phyloP scores from a whole-genome alignment of 2,329 filamentous ascomycete genomes.

The Dactylellina parvicollis region DNA sequence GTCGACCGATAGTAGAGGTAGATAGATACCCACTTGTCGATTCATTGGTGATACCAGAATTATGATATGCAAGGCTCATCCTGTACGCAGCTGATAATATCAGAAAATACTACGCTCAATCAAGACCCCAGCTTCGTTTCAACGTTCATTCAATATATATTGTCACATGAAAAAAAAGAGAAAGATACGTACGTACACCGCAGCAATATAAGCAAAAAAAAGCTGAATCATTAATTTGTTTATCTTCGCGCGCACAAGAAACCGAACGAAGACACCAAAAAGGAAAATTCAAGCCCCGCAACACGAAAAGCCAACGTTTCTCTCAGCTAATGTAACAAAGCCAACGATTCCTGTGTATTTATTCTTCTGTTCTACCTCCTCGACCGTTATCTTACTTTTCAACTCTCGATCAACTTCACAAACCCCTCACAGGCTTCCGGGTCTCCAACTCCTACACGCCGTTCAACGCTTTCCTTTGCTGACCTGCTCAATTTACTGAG shows the following conservation, averaged over 20 bases:
- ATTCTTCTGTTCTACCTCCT: not conserved
- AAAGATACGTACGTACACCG: not conserved
- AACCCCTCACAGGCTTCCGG: no score
- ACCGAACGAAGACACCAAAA: not conserved
- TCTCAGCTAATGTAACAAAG: not conserved
- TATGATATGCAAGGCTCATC: no score
- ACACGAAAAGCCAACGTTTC: not conserved
- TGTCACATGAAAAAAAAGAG: not conserved
- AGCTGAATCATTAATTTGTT: not conserved
- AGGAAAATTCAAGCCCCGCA: not conserved
- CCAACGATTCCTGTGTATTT: not conserved
- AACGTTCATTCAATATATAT: no score
- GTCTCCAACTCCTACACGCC: not conserved
- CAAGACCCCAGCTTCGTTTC: no score
- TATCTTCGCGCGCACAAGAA: no score
- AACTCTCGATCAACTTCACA: no score
- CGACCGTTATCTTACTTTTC: no score
- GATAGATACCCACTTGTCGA: no score
- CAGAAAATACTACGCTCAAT: not conserved
- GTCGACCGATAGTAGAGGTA: no score
- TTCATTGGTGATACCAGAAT: no score
- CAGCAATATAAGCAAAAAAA: no score
- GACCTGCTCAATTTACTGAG: slow-evolving; percentile 23
- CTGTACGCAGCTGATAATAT: not conserved
- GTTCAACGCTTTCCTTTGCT: not conserved